phyloP scores from a whole-genome alignment of 192 early-diverging fungal genomes.

The Coemansia sp. region DNA sequence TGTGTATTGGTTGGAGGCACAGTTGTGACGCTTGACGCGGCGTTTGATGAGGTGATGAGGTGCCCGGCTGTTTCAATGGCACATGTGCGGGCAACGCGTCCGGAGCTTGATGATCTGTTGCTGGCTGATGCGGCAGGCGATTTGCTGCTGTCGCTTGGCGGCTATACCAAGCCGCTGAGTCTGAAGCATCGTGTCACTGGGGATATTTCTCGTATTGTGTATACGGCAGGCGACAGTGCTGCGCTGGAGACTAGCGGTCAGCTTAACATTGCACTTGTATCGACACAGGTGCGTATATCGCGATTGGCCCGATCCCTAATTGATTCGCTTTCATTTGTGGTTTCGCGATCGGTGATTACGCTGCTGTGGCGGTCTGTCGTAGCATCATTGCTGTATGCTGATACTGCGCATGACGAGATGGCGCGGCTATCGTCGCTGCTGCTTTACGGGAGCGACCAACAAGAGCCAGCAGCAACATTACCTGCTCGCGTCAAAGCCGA shows the following conservation, averaged over 20 bases:
- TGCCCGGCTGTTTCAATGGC: conserved; percentile 30
- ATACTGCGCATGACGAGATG: conserved; percentile 11
- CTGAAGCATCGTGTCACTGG: not conserved
- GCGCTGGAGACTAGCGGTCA: conserved; percentile 1
- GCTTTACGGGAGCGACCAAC: conserved; percentile 16
- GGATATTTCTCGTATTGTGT: conserved; percentile 3
- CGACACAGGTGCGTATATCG: conserved; percentile 12
- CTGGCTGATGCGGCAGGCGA: conserved; percentile 21
- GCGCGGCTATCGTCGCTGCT: conserved; percentile 23
- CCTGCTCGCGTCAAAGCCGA: conserved; percentile 22
- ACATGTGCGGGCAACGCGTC: conserved; percentile 11
- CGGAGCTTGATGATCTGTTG: conserved; percentile 32
- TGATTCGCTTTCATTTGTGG: conserved; percentile 31
- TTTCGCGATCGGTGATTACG: conserved; percentile 16
- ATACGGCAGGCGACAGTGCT: conserved; percentile 8
- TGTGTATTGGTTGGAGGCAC: conserved; percentile 24
- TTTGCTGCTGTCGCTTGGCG: conserved; percentile 17
- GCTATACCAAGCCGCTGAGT: conserved; percentile 5
- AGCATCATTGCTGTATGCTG: conserved; percentile 10
- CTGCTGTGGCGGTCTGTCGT: conserved; percentile 22
- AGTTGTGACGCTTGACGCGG: conserved; percentile 29
- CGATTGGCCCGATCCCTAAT: conserved; percentile 12
- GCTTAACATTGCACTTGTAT: not conserved
- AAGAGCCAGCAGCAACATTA: conserved; percentile 7
- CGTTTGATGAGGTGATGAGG: conserved; percentile 30